Evolutionary conservation across 805 yeast genomes (phyloP), one percentile per base, ranked within the genome.

Genomic region (Wickerhamomyces silvicola): DNA sequence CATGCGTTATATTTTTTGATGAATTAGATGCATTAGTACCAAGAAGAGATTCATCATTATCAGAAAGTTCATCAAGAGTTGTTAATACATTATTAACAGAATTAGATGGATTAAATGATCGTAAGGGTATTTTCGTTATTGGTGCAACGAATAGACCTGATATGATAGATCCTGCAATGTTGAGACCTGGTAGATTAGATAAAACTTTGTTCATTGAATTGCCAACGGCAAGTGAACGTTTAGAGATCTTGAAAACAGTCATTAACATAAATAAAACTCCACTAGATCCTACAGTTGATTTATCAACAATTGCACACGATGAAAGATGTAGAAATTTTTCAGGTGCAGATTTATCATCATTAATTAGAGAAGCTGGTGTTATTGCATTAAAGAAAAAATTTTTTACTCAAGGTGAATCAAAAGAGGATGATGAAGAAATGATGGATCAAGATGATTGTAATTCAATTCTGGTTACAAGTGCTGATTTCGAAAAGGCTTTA

Each of bases 61-160:
- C 94, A 9, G 98, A 92, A 53, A 77, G 94, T 3, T 80, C 94
- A 21, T 80, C 95, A 0, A 68, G 98, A 39, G 97, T 92, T 8
- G 98, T 92, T 13, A 92, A 92, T 52, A 92, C 98, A 0, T 62
- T 92, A 22, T 72, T 92, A 44, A 92, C 98, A 0, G 98, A 92
- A 54, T 67, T 92, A 23, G 98, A 92, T 60, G 98, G 98, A 2
- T 68, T 90, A 35, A 88, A 86, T 46, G 96, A 90, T 45, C 68
- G 97, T 46, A 75, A 81, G 38, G 97, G 97, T 2, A 85, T 90
- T 2, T 92, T 82, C 56, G 97, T 90, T 4, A 75, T 90, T 44
- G 97, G 96, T 18, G 98, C 98, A 2, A 90, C 98, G 0, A 90
- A 90, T 50, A 72, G 98, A 54, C 97, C 97, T 0, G 98, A 90